Evolutionary conservation across 306 rosid species (phyloP).

Genomic region (Oemleria cerasiformis): DNA sequence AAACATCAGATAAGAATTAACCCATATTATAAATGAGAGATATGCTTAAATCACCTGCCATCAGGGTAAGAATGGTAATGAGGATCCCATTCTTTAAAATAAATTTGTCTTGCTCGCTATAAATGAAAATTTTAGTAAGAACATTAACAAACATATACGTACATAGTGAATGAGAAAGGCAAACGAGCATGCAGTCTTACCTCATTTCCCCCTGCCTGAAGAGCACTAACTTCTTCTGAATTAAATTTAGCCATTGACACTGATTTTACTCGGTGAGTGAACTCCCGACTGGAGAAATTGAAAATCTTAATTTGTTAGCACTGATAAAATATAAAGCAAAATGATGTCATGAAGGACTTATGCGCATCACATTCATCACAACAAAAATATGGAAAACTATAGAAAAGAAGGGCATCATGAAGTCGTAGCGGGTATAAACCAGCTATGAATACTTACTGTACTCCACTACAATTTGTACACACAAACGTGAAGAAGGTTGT

Average conservation of each 20-base stretch:
- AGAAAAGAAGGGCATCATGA: not conserved
- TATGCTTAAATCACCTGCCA: constrained; percentile 40
- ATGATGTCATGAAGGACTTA: not conserved
- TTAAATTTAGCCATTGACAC: constrained; percentile 80
- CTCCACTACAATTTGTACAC: constrained; percentile 93
- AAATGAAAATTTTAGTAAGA: constrained; percentile 22
- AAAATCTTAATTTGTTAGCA: constrained; percentile 17
- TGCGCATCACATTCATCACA: not conserved
- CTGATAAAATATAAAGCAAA: not conserved
- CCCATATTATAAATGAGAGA: constrained; percentile 7
- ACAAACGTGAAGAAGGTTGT: constrained; percentile 80
- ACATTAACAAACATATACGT: constrained; percentile 1
- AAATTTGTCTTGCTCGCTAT: constrained; percentile 73
- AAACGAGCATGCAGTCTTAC: constrained; percentile 32
- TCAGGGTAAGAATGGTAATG: constrained; percentile 59
- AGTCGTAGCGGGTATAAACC: not conserved
- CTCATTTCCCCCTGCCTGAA: constrained; percentile 92
- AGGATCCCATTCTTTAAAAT: constrained; percentile 74
- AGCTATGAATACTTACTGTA: constrained; percentile 58
- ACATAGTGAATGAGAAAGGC: constrained; percentile 2
- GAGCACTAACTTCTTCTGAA: constrained; percentile 71
- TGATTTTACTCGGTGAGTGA: constrained; percentile 88
- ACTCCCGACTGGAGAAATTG: constrained; percentile 68
- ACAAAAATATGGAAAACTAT: not conserved
- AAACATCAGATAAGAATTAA: constrained; percentile 5